Evolutionary conservation across 1,284 basidiomycete species (phyloP).

Genomic region (Pisolithus thermaeus): DNA sequence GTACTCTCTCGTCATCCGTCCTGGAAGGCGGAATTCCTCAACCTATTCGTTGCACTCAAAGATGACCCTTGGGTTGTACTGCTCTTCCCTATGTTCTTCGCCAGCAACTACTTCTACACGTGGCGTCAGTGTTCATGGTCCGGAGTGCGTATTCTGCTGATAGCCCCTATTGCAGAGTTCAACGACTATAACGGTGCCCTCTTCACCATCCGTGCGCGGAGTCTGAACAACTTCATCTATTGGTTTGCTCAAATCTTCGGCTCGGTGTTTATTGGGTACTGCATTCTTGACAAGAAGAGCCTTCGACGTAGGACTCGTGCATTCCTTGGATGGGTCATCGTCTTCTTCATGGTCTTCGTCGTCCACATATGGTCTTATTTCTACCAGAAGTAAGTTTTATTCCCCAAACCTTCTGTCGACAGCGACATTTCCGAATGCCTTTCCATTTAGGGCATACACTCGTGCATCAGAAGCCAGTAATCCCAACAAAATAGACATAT

Average conservation of each 20-base stretch:
- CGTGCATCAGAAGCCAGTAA: slow-evolving; percentile 7
- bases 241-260: slow-evolving; percentile 36
- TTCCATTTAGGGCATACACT: slow-evolving; percentile 19
- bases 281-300: slow-evolving; percentile 37
- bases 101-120: slow-evolving; percentile 35
- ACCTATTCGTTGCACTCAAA: slow-evolving; percentile 29
- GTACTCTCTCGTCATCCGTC: slow-evolving; percentile 24
- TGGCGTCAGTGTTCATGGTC: slow-evolving; percentile 25
- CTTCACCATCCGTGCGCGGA: slow-evolving; percentile 34
- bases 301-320: slow-evolving; percentile 43
- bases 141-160: slow-evolving; percentile 1
- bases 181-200: slow-evolving; percentile 36
- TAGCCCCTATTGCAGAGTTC: slow-evolving; percentile 23
- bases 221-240: slow-evolving; percentile 35
- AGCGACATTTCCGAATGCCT: background rate
- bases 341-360: slow-evolving; percentile 44
- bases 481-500: slow-evolving; percentile 22
- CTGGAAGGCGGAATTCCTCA: slow-evolving; percentile 33
- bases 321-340: slow-evolving; percentile 40
- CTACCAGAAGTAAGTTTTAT: slow-evolving; percentile 40
- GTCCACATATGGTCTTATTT: slow-evolving; percentile 49
- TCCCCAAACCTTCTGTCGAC: background rate
- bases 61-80: slow-evolving; percentile 32
- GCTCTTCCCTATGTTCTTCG: slow-evolving; percentile 36
- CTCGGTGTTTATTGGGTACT: slow-evolving; percentile 31